Evolutionary conservation across 371 early-diverging fungal genomes (phyloP).

Genomic region (Blakeslea trispora): DNA sequence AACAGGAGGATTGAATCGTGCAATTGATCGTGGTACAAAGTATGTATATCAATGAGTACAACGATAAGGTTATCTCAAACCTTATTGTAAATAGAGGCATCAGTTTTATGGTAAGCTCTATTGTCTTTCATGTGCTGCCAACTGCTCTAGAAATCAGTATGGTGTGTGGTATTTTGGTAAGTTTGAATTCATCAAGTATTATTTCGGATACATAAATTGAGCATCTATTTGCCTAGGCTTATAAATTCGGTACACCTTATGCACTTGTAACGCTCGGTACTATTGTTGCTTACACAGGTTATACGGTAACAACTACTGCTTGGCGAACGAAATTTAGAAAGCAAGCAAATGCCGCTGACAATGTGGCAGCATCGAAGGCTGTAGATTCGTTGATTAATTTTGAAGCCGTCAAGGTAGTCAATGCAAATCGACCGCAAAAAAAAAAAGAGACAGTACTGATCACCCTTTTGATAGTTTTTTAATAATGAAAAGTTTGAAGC

Average conservation of each 20-base stretch:
- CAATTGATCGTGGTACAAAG: conserved; percentile 98
- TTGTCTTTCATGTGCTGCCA: conserved; percentile 93
- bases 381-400: conserved; percentile 94
- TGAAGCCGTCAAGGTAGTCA: conserved; percentile 86
- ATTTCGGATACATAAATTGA: background rate
- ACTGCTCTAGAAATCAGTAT: conserved; percentile 93
- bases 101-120: conserved; percentile 86
- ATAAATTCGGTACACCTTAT: conserved; percentile 82
- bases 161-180: conserved; percentile 89
- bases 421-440: background rate
- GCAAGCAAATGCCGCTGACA: conserved; percentile 93
- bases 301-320: conserved; percentile 83
- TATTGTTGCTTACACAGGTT: conserved; percentile 85
- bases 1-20: conserved; percentile 93
- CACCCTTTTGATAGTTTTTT: conserved; percentile 66
- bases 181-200: conserved; percentile 1
- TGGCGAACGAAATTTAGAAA: conserved; percentile 89
- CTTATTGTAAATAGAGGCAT: conserved; percentile 69
- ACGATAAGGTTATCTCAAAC: background rate
- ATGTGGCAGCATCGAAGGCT: conserved; percentile 87
- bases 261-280: conserved; percentile 86
- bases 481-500: conserved; percentile 89
- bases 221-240: conserved; percentile 46
- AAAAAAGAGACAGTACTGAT: background rate
- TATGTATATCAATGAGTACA: conserved; percentile 24